Conservation (phyloP, 106 monocot species). For the Cymbidium sinense region DNA sequence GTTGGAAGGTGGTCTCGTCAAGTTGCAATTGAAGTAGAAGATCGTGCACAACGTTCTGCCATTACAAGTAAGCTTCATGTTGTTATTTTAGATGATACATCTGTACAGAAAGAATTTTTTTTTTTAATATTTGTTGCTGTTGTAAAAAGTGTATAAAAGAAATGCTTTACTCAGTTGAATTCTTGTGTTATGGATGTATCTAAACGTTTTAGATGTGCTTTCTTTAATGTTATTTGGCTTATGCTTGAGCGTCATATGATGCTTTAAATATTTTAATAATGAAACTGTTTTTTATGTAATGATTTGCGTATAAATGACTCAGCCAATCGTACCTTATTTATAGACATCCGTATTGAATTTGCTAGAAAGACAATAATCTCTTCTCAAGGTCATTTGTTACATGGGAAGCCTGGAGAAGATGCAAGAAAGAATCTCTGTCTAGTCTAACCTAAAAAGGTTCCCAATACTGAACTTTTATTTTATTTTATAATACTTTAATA, state of each 20-base stretch:
- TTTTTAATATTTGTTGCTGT: neutral
- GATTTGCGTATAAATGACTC: neutral
- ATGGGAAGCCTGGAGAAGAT: neutral
- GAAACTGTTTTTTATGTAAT: neutral
- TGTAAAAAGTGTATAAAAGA: neutral
- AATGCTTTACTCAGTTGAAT: neutral
- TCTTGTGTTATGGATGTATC: neutral
- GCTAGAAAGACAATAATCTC: neutral
- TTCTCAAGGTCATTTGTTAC: neutral
- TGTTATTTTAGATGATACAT: slow-evolving; percentile 1
- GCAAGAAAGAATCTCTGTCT: neutral
- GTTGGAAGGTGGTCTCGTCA: slow-evolving; percentile 94
- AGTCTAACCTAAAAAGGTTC: neutral
- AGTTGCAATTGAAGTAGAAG: slow-evolving; percentile 98
- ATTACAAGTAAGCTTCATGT: slow-evolving; percentile 67
- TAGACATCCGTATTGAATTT: neutral
- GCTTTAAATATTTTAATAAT: slow-evolving; percentile 1
- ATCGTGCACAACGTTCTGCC: slow-evolving; percentile 93
- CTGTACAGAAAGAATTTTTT: neutral
- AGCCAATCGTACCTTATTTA: neutral
- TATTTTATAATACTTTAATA: neutral
- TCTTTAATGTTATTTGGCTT: neutral
- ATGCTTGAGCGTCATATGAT: neutral
- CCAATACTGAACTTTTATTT: neutral
- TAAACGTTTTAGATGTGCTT: neutral